These are phyloP conservation scores for Trichoderma harzianum DNA, from an alignment of 2,329 filamentous ascomycete species.

Conservation along the genomic window DNA sequence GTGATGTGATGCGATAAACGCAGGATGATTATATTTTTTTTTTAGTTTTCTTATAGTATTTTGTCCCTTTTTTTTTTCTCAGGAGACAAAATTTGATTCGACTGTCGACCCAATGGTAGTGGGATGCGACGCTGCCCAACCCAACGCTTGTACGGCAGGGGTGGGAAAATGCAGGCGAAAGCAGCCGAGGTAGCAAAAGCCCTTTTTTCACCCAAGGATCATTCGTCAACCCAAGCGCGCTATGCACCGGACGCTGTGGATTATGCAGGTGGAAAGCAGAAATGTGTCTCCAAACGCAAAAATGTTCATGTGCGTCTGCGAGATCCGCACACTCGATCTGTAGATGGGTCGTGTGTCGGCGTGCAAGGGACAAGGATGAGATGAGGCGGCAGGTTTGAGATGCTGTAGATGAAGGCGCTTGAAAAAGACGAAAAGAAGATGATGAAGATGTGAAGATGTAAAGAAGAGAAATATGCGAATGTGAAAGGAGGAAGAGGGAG, in stretches of 20 bases:
- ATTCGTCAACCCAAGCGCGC: conserved; percentile 18
- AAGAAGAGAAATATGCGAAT: neutral
- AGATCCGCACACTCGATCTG: neutral
- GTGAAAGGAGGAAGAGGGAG: neutral
- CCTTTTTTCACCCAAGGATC: conserved; percentile 16
- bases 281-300: conserved; percentile 3
- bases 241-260: conserved; percentile 9
- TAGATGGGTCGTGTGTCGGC: neutral
- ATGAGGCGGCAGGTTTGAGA: neutral
- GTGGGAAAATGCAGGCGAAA: conserved; percentile 7
- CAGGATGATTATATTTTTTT: neutral
- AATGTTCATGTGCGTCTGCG: conserved; percentile 9
- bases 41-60: neutral
- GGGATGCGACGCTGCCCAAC: conserved; percentile 18
- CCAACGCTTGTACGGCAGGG: conserved; percentile 4
- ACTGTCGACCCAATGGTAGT: conserved; percentile 14
- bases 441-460: neutral
- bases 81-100: conserved; percentile 7
- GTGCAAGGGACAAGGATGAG: neutral
- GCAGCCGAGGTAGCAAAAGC: neutral
- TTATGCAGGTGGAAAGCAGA: neutral
- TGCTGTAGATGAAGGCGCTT: neutral
- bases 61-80: neutral
- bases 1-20: conserved; percentile 3
- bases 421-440: neutral